phyloP scores from a whole-genome alignment of 129 eudicot species.

The Flaveria brownii region DNA sequence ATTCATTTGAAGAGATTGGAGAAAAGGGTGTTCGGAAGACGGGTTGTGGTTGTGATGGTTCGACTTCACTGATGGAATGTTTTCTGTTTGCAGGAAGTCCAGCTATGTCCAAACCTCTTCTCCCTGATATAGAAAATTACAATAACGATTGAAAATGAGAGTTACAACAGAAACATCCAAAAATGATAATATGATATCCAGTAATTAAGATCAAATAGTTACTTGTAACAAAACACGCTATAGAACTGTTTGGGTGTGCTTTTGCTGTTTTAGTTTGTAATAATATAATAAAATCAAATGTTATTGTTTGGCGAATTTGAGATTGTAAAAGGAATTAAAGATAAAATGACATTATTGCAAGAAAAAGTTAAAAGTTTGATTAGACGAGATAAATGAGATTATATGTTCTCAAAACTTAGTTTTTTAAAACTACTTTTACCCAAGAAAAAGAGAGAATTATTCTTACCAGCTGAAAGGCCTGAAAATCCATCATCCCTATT shows the following conservation, averaged over 20 bases:
- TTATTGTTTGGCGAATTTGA: too few relatives aligned
- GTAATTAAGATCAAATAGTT: too few relatives aligned
- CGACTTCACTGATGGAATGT: slow-evolving; percentile 52
- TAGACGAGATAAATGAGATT: too few relatives aligned
- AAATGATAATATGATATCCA: too few relatives aligned
- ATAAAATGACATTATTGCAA: neutral
- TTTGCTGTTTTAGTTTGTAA: too few relatives aligned
- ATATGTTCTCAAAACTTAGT: too few relatives aligned
- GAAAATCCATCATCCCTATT: slow-evolving; percentile 52
- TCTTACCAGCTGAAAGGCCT: slow-evolving; percentile 58
- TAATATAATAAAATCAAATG: too few relatives aligned
- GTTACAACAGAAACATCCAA: too few relatives aligned
- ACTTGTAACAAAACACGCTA: too few relatives aligned
- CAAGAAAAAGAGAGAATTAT: neutral
- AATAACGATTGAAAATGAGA: neutral
- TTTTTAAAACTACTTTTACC: too few relatives aligned
- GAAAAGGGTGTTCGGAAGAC: slow-evolving; percentile 73
- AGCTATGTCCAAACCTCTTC: slow-evolving; percentile 74
- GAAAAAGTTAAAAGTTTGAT: too few relatives aligned
- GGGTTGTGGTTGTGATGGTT: slow-evolving; percentile 39
- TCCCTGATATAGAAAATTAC: slow-evolving; percentile 38
- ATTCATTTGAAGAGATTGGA: slow-evolving; percentile 69
- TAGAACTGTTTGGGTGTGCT: too few relatives aligned
- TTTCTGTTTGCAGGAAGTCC: slow-evolving; percentile 57
- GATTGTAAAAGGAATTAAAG: neutral